phyloP scores from a whole-genome alignment of 345 rosid species.

The Salix suchowensis region DNA sequence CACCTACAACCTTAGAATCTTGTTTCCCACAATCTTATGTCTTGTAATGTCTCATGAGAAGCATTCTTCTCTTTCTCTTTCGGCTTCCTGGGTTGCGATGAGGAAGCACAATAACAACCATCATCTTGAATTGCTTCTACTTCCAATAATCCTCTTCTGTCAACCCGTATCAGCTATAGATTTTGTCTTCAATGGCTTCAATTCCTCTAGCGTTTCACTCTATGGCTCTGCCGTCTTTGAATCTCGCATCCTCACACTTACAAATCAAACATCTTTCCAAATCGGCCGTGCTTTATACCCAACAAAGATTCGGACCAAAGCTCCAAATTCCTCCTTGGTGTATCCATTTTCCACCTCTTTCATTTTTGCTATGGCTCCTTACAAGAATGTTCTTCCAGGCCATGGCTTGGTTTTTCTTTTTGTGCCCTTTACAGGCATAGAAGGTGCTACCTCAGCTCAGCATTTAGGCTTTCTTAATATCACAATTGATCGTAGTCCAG shows the following conservation, averaged over 20 bases:
- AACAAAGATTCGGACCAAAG: slow-evolving; percentile 37
- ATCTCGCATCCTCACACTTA: slow-evolving; percentile 54
- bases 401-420: slow-evolving; percentile 69
- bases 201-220: slow-evolving; percentile 29
- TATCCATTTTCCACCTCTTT: slow-evolving; percentile 64
- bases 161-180: slow-evolving; percentile 38
- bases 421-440: slow-evolving; percentile 39
- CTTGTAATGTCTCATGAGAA: background rate
- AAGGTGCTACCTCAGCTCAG: slow-evolving; percentile 41
- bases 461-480: slow-evolving; percentile 57
- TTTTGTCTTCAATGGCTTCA: slow-evolving; percentile 71
- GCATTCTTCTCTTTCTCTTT: slow-evolving; percentile 1
- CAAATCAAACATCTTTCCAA: slow-evolving; percentile 40
- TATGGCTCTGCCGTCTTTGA: slow-evolving; percentile 44
- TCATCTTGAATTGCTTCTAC: background rate
- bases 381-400: slow-evolving; percentile 37
- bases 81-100: slow-evolving; percentile 13
- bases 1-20: background rate
- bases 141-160: slow-evolving; percentile 7
- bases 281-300: slow-evolving; percentile 66
- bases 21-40: background rate
- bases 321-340: slow-evolving; percentile 33
- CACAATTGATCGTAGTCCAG: slow-evolving; percentile 39
- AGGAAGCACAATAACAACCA: background rate
- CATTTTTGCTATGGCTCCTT: slow-evolving; percentile 66